These are phyloP conservation scores for Verticillium isaacii DNA, from an alignment of 2,329 filamentous ascomycete species.

Conservation along the genomic window DNA sequence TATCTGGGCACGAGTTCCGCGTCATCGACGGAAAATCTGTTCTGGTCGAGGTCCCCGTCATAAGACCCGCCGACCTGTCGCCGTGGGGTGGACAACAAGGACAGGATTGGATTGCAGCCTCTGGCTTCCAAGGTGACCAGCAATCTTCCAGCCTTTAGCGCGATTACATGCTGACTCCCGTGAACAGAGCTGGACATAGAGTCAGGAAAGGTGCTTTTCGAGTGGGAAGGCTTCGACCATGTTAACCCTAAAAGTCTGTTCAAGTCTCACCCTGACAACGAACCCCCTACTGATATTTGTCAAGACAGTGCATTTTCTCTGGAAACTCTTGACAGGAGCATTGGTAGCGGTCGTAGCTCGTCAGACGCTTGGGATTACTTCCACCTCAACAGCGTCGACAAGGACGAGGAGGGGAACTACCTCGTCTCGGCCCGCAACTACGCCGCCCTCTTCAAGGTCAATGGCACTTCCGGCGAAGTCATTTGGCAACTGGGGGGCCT, in stretches of 20 bases:
- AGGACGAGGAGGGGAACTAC: conserved; percentile 25
- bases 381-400: conserved; percentile 31
- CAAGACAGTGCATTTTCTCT: neutral
- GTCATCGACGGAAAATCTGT: conserved; percentile 37
- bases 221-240: conserved; percentile 31
- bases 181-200: conserved; percentile 42
- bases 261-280: no score
- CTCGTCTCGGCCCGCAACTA: conserved; percentile 21
- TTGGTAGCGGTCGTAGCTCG: conserved; percentile 17
- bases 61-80: neutral
- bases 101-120: conserved; percentile 2
- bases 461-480: conserved; percentile 38
- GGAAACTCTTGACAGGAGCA: conserved; percentile 7
- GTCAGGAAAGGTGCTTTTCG: conserved; percentile 41
- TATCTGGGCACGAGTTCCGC: conserved; percentile 51
- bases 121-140: conserved; percentile 3
- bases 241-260: conserved; percentile 12
- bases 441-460: conserved; percentile 40
- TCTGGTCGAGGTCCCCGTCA: neutral
- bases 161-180: neutral
- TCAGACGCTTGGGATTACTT: conserved; percentile 33
- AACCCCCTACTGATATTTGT: neutral
- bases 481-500: conserved; percentile 50
- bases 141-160: neutral
- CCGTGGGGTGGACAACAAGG: conserved; percentile 1